Evolutionary conservation across 2,329 filamentous ascomycete species (phyloP).

Genomic region (Geosmithia putterillii): DNA sequence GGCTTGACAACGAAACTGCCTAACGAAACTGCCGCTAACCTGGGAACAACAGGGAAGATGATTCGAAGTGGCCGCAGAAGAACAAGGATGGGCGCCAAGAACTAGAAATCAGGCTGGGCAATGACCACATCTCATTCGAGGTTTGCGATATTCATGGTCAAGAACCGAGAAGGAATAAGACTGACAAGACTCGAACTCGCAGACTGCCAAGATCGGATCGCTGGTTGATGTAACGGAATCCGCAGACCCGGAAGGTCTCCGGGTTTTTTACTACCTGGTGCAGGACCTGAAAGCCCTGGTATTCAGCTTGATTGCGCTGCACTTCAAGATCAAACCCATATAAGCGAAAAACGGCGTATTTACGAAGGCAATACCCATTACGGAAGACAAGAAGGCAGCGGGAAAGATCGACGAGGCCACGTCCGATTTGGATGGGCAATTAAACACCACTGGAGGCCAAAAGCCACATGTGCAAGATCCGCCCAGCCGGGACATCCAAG

Average conservation of each 20-base stretch:
- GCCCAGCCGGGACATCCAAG: no score
- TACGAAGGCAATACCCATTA: background rate
- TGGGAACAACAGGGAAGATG: conserved; percentile 63
- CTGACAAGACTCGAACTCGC: conserved; percentile 4
- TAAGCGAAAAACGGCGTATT: conserved; percentile 17
- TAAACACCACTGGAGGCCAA: no score
- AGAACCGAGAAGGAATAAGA: background rate
- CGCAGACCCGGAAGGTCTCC: conserved; percentile 84
- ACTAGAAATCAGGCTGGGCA: conserved; percentile 84
- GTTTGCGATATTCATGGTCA: conserved; percentile 30
- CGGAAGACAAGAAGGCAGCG: background rate
- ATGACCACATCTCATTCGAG: conserved; percentile 97
- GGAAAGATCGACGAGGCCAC: background rate
- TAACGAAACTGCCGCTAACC: no score
- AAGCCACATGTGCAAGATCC: no score
- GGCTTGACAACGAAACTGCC: background rate
- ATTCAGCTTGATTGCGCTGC: conserved; percentile 88
- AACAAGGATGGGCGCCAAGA: conserved; percentile 98
- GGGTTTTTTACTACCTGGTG: conserved; percentile 97
- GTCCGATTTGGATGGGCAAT: background rate
- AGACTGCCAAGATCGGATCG: conserved; percentile 98
- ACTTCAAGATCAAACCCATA: conserved; percentile 91
- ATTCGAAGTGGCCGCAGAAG: conserved; percentile 97
- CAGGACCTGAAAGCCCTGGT: conserved; percentile 95
- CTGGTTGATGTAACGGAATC: conserved; percentile 95